Conservation (phyloP, 805 yeast species). For the Cyberlindnera veronae region DNA sequence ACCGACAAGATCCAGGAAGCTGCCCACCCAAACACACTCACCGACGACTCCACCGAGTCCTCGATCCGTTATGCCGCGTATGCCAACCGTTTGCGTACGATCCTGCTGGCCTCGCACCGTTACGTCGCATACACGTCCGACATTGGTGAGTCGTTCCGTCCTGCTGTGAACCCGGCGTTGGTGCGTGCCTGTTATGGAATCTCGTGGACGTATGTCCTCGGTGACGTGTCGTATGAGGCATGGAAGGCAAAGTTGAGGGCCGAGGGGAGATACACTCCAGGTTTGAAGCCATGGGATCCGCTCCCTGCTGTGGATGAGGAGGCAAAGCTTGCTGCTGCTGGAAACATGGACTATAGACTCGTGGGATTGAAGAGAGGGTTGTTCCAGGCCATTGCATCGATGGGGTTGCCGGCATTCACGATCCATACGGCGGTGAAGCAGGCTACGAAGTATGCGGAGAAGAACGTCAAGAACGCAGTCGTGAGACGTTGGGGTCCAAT, state of each 20-base stretch:
- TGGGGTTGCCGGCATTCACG: conserved; percentile 86
- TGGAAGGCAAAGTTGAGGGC: conserved; percentile 68
- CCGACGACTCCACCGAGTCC: conserved; percentile 42
- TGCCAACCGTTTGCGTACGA: conserved; percentile 70
- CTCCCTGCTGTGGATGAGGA: conserved; percentile 38
- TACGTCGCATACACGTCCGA: conserved; percentile 86
- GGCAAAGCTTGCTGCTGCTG: conserved; percentile 35
- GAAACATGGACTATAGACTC: conserved; percentile 61
- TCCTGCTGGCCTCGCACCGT: conserved; percentile 68
- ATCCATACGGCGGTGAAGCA: conserved; percentile 75
- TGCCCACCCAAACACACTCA: conserved; percentile 12
- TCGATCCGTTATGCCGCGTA: conserved; percentile 75
- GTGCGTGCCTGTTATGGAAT: conserved; percentile 67
- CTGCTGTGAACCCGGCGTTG: conserved; percentile 67
- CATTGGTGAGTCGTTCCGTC: conserved; percentile 82
- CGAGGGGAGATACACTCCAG: conserved; percentile 60
- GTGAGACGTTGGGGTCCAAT: conserved; percentile 73
- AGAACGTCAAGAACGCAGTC: conserved; percentile 45
- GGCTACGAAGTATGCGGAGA: conserved; percentile 54
- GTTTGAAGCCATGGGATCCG: conserved; percentile 65
- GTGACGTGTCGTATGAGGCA: conserved; percentile 69
- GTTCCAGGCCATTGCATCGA: conserved; percentile 77
- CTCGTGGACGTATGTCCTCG: conserved; percentile 72
- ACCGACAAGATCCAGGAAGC: conserved; percentile 16
- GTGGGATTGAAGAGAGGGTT: conserved; percentile 68